Percentiles rank a stretch among this genome's conserved stretches.
Evolutionary conservation across 2,329 filamentous ascomycete species (phyloP).

Genomic region (Fusarium bulbicola): DNA sequence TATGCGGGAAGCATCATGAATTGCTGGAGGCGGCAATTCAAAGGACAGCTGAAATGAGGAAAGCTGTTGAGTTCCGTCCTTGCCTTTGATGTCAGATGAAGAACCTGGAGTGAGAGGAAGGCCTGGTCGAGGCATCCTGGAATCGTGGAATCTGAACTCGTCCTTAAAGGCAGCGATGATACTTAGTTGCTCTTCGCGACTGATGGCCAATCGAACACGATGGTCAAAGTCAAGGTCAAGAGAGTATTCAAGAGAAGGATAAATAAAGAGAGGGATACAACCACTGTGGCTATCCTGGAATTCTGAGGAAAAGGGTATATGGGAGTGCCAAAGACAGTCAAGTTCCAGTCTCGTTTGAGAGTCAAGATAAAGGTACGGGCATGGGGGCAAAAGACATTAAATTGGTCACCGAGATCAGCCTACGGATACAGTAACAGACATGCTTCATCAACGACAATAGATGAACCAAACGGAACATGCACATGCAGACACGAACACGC

Average conservation of each 20-base stretch:
- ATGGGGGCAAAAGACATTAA: conserved; percentile 28
- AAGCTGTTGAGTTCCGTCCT: conserved; percentile 71
- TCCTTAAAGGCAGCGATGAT: neutral
- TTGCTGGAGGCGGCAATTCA: conserved; percentile 79
- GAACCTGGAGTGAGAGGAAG: conserved; percentile 79
- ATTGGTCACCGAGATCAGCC: conserved; percentile 13
- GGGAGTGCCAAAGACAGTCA: conserved; percentile 4
- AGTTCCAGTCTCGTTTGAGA: conserved; percentile 20
- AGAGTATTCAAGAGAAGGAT: neutral
- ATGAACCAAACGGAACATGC: conserved; percentile 14
- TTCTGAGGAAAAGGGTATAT: neutral
- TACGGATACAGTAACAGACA: neutral
- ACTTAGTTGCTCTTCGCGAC: neutral
- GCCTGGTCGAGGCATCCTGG: conserved; percentile 46
- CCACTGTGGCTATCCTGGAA: neutral
- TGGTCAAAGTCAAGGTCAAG: neutral
- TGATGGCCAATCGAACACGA: neutral
- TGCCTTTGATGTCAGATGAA: conserved; percentile 80
- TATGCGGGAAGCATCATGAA: conserved; percentile 60
- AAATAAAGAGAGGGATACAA: neutral
- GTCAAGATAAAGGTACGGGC: neutral
- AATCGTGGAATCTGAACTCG: neutral
- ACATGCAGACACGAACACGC: conserved; percentile 26
- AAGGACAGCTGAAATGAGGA: conserved; percentile 73
- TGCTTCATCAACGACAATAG: conserved; percentile 5